A percentile compares a stretch with the other conserved stretches of the same genome.
phyloP scores from a whole-genome alignment of 257 asterid species.

The Coffea canephora region DNA sequence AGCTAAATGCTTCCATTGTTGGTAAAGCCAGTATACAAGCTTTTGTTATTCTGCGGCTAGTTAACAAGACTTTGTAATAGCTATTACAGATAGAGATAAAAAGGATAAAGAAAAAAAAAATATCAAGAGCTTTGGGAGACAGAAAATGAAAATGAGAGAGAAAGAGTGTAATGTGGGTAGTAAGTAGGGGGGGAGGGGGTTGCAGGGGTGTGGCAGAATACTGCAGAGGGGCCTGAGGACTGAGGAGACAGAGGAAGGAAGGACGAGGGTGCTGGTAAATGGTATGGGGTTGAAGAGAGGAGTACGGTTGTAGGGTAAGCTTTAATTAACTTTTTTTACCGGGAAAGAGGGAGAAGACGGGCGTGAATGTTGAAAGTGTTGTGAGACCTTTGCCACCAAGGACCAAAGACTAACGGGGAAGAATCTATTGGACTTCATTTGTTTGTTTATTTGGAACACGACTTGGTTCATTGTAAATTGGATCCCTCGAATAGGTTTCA shows the following conservation, averaged over 20 bases:
- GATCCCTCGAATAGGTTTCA: no score
- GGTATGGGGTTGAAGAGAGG: no score
- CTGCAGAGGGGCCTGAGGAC: not conserved
- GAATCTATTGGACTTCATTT: no score
- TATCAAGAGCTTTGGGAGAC: not conserved
- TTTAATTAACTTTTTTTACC: not conserved
- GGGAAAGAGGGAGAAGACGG: not conserved
- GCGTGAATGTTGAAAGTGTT: conserved; percentile 1
- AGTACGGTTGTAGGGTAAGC: not conserved
- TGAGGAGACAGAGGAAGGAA: not conserved
- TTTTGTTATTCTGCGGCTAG: not conserved
- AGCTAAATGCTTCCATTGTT: conserved; percentile 46
- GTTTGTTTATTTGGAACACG: no score
- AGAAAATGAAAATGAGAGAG: not conserved
- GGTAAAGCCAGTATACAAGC: conserved; percentile 40
- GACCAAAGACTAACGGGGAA: no score
- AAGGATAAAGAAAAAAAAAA: not conserved
- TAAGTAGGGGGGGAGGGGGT: not conserved
- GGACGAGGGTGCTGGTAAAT: no score
- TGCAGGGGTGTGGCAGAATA: not conserved
- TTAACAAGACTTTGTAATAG: not conserved
- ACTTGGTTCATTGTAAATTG: no score
- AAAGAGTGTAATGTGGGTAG: not conserved
- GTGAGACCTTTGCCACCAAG: not conserved
- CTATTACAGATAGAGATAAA: not conserved